Conservation (phyloP, 495 filamentous ascomycete species). For the Daldinia caldariorum region DNA sequence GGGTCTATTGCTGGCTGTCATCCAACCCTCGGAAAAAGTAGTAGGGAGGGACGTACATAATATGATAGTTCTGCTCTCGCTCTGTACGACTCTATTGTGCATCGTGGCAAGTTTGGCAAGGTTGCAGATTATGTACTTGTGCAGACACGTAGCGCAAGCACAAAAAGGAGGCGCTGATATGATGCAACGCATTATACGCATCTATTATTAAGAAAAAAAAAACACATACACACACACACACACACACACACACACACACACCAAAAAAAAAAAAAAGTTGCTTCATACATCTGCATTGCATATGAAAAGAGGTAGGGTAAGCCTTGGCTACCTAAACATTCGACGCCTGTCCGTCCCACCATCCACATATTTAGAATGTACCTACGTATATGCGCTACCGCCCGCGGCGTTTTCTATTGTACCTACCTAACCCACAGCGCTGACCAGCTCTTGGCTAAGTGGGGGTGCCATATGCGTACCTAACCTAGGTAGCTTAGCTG, state of each 20-base stretch:
- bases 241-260: too few species aligned
- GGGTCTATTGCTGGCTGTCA: constrained; percentile 29
- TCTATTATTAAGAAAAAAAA: neutral
- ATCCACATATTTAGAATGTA: constrained; percentile 7
- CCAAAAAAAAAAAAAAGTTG: constrained; percentile 2
- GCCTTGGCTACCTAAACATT: constrained; percentile 32
- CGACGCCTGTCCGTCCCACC: neutral
- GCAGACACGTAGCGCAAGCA: constrained; percentile 31
- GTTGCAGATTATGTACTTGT: constrained; percentile 25
- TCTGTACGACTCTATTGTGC: constrained; percentile 16
- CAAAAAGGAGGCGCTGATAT: constrained; percentile 26
- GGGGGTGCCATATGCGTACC: constrained; percentile 23
- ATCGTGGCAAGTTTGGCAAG: constrained; percentile 25
- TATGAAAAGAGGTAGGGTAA: constrained; percentile 4
- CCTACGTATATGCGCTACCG: constrained; percentile 1
- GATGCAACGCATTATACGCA: constrained; percentile 23
- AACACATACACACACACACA: too few species aligned
- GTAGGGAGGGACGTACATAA: constrained; percentile 19
- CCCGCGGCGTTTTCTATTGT: neutral
- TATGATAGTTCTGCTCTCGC: constrained; percentile 10
- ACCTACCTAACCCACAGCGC: constrained; percentile 40
- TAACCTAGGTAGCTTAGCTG: neutral
- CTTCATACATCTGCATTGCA: constrained; percentile 25
- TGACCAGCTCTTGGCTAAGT: constrained; percentile 24
- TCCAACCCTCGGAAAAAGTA: constrained; percentile 37